A percentile compares a stretch with the other conserved stretches of the same genome.
phyloP scores from a whole-genome alignment of 1,284 basidiomycete species.

The Cryptococcus jaspeensis region DNA sequence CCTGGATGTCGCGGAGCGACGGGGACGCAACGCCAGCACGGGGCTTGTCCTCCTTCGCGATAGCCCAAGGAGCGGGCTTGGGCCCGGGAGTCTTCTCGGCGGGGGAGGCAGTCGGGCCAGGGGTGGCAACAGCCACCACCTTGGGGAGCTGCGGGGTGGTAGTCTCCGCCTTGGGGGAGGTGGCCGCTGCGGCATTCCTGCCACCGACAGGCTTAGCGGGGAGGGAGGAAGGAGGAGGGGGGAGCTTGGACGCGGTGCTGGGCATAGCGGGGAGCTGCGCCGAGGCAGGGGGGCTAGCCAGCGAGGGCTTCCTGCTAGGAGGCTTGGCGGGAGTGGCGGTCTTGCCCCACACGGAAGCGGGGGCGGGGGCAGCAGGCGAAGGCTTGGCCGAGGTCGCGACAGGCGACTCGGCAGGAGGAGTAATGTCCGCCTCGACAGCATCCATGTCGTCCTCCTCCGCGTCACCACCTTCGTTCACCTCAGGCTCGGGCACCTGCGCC shows the following conservation, averaged over 20 bases:
- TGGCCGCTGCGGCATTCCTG: neutral
- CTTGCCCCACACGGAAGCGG: conserved; percentile 35
- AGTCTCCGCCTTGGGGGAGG: neutral
- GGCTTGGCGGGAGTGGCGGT: conserved; percentile 25
- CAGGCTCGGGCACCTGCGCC: conserved; percentile 1
- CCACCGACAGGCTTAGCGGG: conserved; percentile 29
- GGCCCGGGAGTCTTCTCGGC: conserved; percentile 58
- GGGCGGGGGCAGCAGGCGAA: conserved; percentile 14
- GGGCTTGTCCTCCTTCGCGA: conserved; percentile 52
- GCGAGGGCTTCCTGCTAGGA: conserved; percentile 32
- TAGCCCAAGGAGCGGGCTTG: conserved; percentile 48
- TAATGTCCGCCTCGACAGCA: neutral
- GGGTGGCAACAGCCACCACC: conserved; percentile 17
- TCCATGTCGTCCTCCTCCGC: conserved; percentile 8
- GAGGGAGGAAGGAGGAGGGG: conserved; percentile 33
- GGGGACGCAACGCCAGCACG: conserved; percentile 53
- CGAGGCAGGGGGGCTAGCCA: conserved; percentile 29
- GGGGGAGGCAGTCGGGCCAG: conserved; percentile 38
- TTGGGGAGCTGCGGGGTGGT: conserved; percentile 6
- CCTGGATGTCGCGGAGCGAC: conserved; percentile 91
- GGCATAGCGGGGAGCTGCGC: conserved; percentile 33
- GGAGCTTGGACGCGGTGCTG: conserved; percentile 21
- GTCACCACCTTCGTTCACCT: neutral
- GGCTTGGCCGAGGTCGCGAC: neutral
- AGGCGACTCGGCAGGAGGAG: conserved; percentile 6